Base-by-base conservation (phyloP, 2,329 filamentous ascomycete genomes). In the Botrytis aclada region DNA sequence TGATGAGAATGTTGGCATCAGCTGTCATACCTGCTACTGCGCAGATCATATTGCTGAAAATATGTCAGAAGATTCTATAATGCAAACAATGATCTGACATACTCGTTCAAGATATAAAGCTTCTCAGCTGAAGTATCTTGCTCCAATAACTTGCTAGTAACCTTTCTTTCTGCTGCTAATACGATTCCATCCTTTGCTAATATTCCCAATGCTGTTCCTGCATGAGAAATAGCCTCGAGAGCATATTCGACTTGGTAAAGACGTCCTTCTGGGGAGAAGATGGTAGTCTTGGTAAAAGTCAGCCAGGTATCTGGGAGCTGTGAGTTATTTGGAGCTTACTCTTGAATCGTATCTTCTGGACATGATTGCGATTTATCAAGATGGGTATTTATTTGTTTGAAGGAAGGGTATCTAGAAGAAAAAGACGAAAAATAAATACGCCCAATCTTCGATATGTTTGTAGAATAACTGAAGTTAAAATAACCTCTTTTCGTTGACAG, bases 161-260 rank as follows among this genome's bases (percentile, higher is more conserved):
- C 96, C 87, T 99, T 99, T 83, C 96, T 90, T 89, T 99, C 96
- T 62, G 97, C 96, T 72, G 97, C 96, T 73, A 99, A 90, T 75
- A 99, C 96, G 81, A 99, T 99, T 80, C 96, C 96, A 89, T 99
- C 96, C 84, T 97, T 95, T 77, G 97, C 96, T 77, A 99, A 88
- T 81, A 99, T 98, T 72, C 96, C 96, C 80, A 99, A 91, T 77
- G 96, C 96, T 67, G 96, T 99, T 79, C 96, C 96, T 78, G 96
- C 96, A 81, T 99, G 96, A 78, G 96, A 99, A 82, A 99, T 99
- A 82, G 96, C 96, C 84, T 99, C 96, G 70, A 99, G 90, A 39
- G 96, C 97, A 88, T 99, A 99, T 89, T 99, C 96, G 80, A 99
- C 96, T 85, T 99, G 96, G 84, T 99, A 99, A 75, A 99, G 89